Base-by-base conservation (phyloP, 108 stramenopile species). In the Chaetoceros muelleri region DNA sequence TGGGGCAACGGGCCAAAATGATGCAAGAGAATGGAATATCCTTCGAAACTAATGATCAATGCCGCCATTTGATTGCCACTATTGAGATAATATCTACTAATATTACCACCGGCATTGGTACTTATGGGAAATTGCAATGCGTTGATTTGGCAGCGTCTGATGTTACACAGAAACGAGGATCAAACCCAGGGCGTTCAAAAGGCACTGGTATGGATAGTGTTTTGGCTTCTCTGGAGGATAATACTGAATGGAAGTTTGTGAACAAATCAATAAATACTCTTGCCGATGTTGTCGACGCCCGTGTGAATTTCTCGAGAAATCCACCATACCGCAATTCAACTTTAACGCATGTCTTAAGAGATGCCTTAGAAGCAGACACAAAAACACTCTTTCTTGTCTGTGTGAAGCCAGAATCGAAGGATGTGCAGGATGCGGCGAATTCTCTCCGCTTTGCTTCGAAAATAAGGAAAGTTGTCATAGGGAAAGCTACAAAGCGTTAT, bases 321-420 rank as follows among this genome's bases (percentile, higher is more conserved):
- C 85, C 87, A 7, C 90, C 90, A 0, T 91, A 91, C 60, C 65
- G 90, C 28, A 87, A 91, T 45, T 85, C 85, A 8, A 87, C 90
- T 13, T 63, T 91, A 21, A 91, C 90, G 0, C 90, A 91, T 61
- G 30, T 91, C 22, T 70, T 91, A 18, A 75, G 82, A 31, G 90
- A 91, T 55, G 81, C 78, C 47, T 66, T 91, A 16, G 85, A 86
- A 66, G 73, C 73, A 17, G 90, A 91, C 60, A 76, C 90, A 19
- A 91, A 91, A 57, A 82, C 87, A 44, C 57, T 87, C 17, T 30
- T 91, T 28, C 52, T 91, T 18, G 74, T 75, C 13, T 91, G 84
- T 56, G 78, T 87, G n/a, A 83, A 74, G 46, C 65, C 80, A 0
- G 78, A 87, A 24, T 56, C 60, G 55, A 48, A 73, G n/a, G 69